Conservation (phyloP, 176 grass and related monocot genomes). For the Phragmites australis region DNA sequence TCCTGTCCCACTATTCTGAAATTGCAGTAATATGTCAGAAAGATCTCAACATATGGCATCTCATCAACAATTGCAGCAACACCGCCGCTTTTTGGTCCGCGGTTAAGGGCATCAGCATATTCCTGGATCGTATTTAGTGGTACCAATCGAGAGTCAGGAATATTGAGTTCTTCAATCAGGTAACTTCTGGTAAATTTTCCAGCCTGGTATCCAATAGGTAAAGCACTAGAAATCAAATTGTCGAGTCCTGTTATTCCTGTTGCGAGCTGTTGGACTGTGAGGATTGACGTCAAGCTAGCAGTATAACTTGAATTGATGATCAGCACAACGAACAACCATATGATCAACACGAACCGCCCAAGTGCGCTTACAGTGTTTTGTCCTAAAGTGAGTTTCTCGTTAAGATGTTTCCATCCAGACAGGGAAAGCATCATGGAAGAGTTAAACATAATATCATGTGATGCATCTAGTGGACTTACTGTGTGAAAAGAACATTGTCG, state of each 20-base stretch:
- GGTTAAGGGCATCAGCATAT: conserved; percentile 68
- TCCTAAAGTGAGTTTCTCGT: conserved; percentile 49
- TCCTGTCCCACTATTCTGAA: conserved; percentile 73
- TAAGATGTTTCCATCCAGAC: conserved; percentile 25
- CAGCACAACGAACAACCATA: conserved; percentile 88
- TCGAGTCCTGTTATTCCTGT: conserved; percentile 73
- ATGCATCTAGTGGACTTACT: conserved; percentile 61
- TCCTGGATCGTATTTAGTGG: conserved; percentile 64
- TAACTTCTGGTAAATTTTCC: conserved; percentile 84
- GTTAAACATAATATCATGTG: conserved; percentile 22
- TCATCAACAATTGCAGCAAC: conserved; percentile 92
- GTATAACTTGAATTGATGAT: conserved; percentile 96
- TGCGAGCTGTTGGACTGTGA: conserved; percentile 82
- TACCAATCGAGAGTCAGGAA: conserved; percentile 66
- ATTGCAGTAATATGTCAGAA: conserved; percentile 72
- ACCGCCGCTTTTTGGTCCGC: conserved; percentile 63
- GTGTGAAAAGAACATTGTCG: conserved; percentile 89
- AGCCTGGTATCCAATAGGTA: conserved; percentile 70
- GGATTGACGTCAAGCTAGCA: conserved; percentile 86
- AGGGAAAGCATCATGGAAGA: conserved; percentile 17
- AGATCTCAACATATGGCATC: conserved; percentile 66
- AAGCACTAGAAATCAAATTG: conserved; percentile 59
- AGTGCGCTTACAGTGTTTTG: conserved; percentile 62
- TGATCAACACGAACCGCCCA: conserved; percentile 74
- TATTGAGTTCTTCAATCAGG: conserved; percentile 61